phyloP scores from a whole-genome alignment of 345 rosid genomes.

The Linum lewisii region DNA sequence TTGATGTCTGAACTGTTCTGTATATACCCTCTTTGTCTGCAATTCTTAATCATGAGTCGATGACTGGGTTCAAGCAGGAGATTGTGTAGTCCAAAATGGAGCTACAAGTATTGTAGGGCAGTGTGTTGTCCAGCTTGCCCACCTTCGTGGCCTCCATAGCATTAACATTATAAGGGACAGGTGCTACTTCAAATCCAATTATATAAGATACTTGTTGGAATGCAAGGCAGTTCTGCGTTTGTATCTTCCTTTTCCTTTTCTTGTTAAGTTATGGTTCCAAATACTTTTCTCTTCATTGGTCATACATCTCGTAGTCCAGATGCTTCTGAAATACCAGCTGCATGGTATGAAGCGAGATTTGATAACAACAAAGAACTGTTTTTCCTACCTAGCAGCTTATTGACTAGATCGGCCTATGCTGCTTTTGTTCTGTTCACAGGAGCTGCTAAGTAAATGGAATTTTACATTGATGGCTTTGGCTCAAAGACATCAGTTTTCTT shows the following conservation, averaged over 20 bases:
- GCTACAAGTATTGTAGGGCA: conserved; percentile 87
- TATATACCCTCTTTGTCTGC: conserved; percentile 3
- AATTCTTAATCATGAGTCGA: conserved; percentile 11
- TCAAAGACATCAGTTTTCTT: neutral
- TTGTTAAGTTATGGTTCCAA: neutral
- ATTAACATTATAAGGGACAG: conserved; percentile 78
- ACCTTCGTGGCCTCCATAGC: conserved; percentile 51
- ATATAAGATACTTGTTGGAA: neutral
- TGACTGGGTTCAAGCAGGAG: conserved; percentile 37
- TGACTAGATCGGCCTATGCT: too few species aligned
- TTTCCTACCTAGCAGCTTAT: too few species aligned
- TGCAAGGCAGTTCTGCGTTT: neutral
- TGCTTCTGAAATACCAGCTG: conserved; percentile 4
- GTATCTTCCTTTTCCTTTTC: neutral
- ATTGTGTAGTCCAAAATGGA: conserved; percentile 83
- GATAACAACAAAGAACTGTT: neutral
- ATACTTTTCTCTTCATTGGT: neutral
- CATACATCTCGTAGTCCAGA: neutral
- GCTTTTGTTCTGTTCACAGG: too few species aligned
- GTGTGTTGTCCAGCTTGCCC: conserved; percentile 79
- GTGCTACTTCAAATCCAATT: conserved; percentile 17
- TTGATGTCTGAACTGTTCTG: neutral
- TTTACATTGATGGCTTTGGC: neutral
- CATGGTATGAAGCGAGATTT: neutral
- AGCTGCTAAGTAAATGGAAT: too few species aligned